These are phyloP conservation scores for Isochrysis galbana DNA, from an alignment of 78 protist species.

Conservation along the genomic window DNA sequence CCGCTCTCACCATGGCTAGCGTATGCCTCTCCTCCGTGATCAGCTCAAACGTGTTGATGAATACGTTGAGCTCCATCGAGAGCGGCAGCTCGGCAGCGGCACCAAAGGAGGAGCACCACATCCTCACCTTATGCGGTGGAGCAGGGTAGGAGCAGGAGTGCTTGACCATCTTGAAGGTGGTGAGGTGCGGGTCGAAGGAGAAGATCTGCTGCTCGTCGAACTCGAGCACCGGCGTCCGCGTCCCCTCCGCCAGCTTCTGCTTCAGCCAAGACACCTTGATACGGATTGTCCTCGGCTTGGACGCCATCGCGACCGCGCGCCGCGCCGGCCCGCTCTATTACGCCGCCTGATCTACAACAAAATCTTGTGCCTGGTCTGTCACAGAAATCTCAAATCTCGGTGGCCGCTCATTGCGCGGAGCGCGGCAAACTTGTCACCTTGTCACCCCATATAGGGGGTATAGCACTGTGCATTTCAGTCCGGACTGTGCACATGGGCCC, in stretches of 20 bases:
- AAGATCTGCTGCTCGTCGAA: background rate
- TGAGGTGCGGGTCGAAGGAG: background rate
- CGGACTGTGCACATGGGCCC: too few relatives aligned
- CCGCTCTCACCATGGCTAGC: background rate
- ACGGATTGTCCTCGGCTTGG: background rate
- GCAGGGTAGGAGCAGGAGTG: constrained; percentile 2
- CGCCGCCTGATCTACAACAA: too few relatives aligned
- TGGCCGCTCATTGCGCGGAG: too few relatives aligned
- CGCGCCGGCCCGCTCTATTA: too few relatives aligned
- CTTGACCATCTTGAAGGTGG: background rate
- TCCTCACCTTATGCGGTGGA: constrained; percentile 6
- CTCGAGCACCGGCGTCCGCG: background rate
- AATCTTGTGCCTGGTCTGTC: too few relatives aligned
- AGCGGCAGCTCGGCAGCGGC: background rate
- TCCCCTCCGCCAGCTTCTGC: background rate
- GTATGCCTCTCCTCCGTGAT: constrained; percentile 3
- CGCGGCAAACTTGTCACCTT: too few relatives aligned
- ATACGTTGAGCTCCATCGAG: background rate
- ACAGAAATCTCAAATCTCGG: too few relatives aligned
- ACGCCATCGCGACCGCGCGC: background rate
- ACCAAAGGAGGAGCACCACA: constrained; percentile 14
- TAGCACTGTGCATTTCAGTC: too few relatives aligned
- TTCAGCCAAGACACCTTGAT: background rate
- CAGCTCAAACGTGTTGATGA: constrained; percentile 22
- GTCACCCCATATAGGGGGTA: too few relatives aligned